Base-by-base conservation (phyloP, 106 monocot species). In the Chionographis japonica region DNA sequence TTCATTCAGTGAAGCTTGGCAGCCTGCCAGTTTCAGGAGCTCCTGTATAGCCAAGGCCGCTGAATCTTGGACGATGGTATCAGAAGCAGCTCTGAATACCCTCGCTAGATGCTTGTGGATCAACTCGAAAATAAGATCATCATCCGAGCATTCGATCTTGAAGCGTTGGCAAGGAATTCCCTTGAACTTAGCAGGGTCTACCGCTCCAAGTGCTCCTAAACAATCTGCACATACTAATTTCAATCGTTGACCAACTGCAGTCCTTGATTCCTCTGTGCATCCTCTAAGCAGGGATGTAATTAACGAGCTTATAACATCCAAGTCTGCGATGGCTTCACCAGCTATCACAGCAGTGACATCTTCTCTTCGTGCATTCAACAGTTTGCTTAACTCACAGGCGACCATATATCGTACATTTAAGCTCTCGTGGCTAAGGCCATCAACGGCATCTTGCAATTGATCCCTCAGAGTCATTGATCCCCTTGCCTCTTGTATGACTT, bases 31-130 rank as follows among this genome's bases (percentile, higher is more conserved):
- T 59, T 93, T 98, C 40, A 98, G 76, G 53, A 98, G 87, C 79
- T 98, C 97, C 65, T 98, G 97, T 70, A 98, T 98, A 67, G 97
- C 97, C 67, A 98, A 87, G 43, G 97, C 97, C 72, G 97, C 92
- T 52, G 97, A 93, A 77, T 98, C 97, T 68, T 98, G 97, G 37
- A 93, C 79, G 61, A 83, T 57, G 15, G 97, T 88, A 59, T 98
- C 90, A 63, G 92, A 87, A 77, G 97, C 93, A 73, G 97, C 89
- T 78, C 89, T 86, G 53, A 98, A 98, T 69, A 90, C 87, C 58
- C 97, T 92, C 62, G 97, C 86, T 56, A 98, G 79, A 83, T 98
- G 90, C 63, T 93, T 98, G 75, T 92, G 78, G 58, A 98, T 98
- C 66, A 98, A 84, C 72, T 98, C 97, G 79, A 93, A 98, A 19